Conservation (phyloP, 23 red algal genomes). For the Agarophyton chilense region DNA sequence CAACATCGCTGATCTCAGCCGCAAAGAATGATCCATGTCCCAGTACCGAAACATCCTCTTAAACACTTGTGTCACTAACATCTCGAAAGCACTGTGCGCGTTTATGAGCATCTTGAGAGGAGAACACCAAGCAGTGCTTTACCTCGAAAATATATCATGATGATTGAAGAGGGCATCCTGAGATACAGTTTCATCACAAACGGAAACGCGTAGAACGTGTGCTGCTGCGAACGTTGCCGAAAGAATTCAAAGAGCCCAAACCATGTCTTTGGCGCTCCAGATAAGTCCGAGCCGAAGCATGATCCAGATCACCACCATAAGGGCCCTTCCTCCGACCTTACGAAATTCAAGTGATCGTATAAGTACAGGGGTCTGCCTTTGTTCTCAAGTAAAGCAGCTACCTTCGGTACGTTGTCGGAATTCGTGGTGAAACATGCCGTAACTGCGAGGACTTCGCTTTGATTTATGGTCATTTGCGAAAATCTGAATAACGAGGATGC, state of each 20-base stretch:
- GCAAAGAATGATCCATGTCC: neutral
- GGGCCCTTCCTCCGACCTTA: neutral
- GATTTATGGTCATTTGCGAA: too few species aligned
- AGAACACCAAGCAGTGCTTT: neutral
- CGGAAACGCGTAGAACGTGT: slow-evolving; percentile 9
- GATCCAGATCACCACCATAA: slow-evolving; percentile 5
- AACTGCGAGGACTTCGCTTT: too few species aligned
- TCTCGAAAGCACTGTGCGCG: neutral
- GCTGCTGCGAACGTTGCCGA: neutral
- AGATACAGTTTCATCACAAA: neutral
- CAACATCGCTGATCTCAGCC: neutral
- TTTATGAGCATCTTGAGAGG: neutral
- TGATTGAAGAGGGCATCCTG: slow-evolving; percentile 21
- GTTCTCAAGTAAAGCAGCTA: too few species aligned
- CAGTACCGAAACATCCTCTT: neutral
- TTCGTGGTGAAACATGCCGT: too few species aligned
- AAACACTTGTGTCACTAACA: neutral
- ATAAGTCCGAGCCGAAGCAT: neutral
- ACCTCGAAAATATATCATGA: slow-evolving; percentile 21
- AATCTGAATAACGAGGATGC: too few species aligned
- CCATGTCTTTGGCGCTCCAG: neutral
- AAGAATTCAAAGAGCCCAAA: slow-evolving; percentile 33
- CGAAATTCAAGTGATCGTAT: too few species aligned
- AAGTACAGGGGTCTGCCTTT: too few species aligned
- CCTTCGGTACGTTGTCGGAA: too few species aligned